Conservation (phyloP, 176 grass and related monocot species). For the Aegilops speltoides region DNA sequence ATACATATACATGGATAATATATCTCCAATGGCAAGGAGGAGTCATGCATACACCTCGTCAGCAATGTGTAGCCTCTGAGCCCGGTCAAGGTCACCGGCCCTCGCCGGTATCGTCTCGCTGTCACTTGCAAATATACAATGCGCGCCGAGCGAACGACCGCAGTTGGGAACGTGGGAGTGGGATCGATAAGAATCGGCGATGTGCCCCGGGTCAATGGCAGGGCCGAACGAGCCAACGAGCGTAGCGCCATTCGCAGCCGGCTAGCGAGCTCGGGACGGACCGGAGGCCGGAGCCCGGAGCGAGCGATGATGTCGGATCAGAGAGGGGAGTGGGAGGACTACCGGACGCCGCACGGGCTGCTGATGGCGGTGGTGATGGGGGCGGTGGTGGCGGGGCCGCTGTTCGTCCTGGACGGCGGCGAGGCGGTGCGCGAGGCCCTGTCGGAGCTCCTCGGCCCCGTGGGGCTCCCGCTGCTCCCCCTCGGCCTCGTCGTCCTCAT, state of each 20-base stretch:
- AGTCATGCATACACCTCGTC: not conserved
- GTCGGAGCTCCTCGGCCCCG: constrained; percentile 50
- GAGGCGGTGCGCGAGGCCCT: constrained; percentile 41
- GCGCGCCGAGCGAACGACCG: not conserved
- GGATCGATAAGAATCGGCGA: not conserved
- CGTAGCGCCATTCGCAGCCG: not conserved
- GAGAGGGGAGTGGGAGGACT: not conserved
- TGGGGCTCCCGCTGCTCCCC: constrained; percentile 63
- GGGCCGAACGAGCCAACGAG: not conserved
- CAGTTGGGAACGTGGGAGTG: not conserved
- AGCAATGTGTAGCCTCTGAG: not conserved
- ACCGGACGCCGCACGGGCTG: constrained; percentile 44
- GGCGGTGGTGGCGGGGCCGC: constrained; percentile 45
- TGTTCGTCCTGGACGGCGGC: constrained; percentile 54
- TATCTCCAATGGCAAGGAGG: not conserved
- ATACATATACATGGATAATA: not conserved
- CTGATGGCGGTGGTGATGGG: constrained; percentile 64
- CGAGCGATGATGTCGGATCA: not conserved
- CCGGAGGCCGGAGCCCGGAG: not conserved
- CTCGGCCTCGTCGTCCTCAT: constrained; percentile 65
- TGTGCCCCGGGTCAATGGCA: not conserved
- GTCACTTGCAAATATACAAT: not conserved
- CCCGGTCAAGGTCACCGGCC: constrained; percentile 1
- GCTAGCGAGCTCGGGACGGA: not conserved
- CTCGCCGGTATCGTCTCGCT: not conserved